Evolutionary conservation across 148 eudicot species (phyloP).

Genomic region (Rhododendron williamsianum): DNA sequence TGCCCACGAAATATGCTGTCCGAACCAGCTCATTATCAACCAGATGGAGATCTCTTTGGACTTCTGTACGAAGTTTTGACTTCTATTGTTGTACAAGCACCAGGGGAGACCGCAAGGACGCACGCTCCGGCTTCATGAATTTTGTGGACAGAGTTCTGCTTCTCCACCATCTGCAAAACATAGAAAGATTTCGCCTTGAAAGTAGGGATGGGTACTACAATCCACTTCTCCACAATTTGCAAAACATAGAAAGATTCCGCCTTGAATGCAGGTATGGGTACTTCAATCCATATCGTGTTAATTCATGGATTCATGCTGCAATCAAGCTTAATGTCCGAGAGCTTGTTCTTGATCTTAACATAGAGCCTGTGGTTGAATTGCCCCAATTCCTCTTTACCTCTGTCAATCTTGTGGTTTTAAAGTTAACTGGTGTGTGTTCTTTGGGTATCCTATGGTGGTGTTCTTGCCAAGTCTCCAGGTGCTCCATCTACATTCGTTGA

Average conservation of each 20-base stretch:
- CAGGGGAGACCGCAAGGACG: background rate
- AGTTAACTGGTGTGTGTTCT: background rate
- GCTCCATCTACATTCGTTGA: background rate
- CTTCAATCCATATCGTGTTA: background rate
- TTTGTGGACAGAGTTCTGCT: background rate
- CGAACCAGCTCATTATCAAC: background rate
- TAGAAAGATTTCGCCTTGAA: background rate
- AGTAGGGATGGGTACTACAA: background rate
- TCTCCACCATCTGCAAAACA: background rate
- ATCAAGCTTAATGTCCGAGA: background rate
- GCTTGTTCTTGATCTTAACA: background rate
- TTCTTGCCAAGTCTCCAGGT: background rate
- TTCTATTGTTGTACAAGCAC: background rate
- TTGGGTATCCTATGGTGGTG: background rate
- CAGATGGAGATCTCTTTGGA: background rate
- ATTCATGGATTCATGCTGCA: background rate
- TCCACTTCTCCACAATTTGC: background rate
- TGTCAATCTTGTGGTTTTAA: background rate
- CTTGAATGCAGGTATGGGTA: no score
- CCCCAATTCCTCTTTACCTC: background rate
- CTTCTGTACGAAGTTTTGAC: background rate
- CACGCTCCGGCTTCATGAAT: background rate
- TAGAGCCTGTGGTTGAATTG: background rate
- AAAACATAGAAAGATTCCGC: no score
- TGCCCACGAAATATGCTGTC: background rate